Conservation (phyloP, 176 grass and related monocot genomes). For the Cenchrus purpureus region DNA sequence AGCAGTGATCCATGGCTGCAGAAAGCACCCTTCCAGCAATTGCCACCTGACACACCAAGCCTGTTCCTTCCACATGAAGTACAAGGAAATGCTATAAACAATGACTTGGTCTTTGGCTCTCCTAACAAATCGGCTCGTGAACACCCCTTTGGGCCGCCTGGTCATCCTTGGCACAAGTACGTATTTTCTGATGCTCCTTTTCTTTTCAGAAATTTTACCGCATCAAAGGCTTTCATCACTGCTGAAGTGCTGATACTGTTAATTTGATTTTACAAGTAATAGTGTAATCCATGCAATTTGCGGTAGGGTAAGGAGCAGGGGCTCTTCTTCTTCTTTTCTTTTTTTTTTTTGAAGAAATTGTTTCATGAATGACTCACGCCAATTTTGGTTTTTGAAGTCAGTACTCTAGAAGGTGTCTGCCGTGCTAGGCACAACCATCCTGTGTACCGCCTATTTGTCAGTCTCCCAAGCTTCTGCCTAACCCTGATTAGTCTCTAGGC, state of each 20-base stretch:
- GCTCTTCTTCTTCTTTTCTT: background rate
- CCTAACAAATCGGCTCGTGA: constrained; percentile 51
- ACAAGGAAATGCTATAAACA: constrained; percentile 55
- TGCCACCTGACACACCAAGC: constrained; percentile 59
- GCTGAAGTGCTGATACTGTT: background rate
- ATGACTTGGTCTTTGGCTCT: constrained; percentile 39
- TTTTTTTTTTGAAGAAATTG: too few species aligned
- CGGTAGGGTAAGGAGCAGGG: background rate
- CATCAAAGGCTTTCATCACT: constrained; percentile 10
- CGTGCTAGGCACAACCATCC: background rate
- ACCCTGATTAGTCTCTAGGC: background rate
- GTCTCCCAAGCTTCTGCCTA: background rate
- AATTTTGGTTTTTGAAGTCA: background rate
- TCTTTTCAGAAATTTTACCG: constrained; percentile 19
- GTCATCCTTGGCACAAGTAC: constrained; percentile 81
- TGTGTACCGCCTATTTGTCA: background rate
- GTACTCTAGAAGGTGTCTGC: background rate
- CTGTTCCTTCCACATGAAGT: constrained; percentile 65
- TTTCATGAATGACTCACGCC: background rate
- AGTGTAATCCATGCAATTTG: background rate
- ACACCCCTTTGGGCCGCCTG: constrained; percentile 55
- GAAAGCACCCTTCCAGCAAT: constrained; percentile 59
- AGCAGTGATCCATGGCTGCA: constrained; percentile 53
- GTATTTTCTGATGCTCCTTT: constrained; percentile 10
- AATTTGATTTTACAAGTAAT: background rate